Evolutionary conservation across 2,329 filamentous ascomycete species (phyloP).

Genomic region (Apiospora malaysiana): DNA sequence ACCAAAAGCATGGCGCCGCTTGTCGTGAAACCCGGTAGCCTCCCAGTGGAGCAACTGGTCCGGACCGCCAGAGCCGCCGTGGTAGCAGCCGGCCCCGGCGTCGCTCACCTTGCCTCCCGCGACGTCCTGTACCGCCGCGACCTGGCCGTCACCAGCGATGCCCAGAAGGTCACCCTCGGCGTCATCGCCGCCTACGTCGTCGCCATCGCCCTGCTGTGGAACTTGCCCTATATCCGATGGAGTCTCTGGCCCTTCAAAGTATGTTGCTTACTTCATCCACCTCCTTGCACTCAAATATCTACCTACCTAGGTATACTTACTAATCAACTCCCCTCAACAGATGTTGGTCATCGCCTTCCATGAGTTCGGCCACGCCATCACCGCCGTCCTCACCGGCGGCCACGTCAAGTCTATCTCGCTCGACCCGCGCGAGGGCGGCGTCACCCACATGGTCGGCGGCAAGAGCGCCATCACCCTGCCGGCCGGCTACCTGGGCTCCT

Average conservation of each 20-base stretch:
- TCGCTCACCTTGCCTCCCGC: constrained; percentile 33
- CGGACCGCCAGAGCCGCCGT: constrained; percentile 35
- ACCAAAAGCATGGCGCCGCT: constrained; percentile 36
- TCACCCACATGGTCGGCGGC: constrained; percentile 78
- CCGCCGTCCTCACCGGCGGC: constrained; percentile 74
- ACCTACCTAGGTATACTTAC: background rate
- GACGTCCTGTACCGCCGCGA: constrained; percentile 54
- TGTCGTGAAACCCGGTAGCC: constrained; percentile 27
- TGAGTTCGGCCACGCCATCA: constrained; percentile 74
- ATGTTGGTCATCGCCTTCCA: constrained; percentile 87
- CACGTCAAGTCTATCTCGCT: constrained; percentile 76
- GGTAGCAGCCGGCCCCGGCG: constrained; percentile 34
- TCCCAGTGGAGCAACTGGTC: constrained; percentile 32
- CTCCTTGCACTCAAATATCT: background rate
- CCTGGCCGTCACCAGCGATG: constrained; percentile 65
- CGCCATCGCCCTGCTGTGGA: constrained; percentile 78
- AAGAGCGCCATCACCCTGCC: constrained; percentile 74
- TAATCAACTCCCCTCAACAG: constrained; percentile 43
- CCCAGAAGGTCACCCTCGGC: constrained; percentile 73
- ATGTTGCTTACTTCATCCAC: constrained; percentile 29
- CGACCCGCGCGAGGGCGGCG: constrained; percentile 77
- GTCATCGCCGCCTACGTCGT: constrained; percentile 76
- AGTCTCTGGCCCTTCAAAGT: constrained; percentile 84
- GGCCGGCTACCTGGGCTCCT: constrained; percentile 79
- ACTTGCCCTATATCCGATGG: constrained; percentile 76